These are phyloP conservation scores for Aspergillus sclerotialis DNA, from an alignment of 2,329 filamentous ascomycete species.

Conservation along the genomic window DNA sequence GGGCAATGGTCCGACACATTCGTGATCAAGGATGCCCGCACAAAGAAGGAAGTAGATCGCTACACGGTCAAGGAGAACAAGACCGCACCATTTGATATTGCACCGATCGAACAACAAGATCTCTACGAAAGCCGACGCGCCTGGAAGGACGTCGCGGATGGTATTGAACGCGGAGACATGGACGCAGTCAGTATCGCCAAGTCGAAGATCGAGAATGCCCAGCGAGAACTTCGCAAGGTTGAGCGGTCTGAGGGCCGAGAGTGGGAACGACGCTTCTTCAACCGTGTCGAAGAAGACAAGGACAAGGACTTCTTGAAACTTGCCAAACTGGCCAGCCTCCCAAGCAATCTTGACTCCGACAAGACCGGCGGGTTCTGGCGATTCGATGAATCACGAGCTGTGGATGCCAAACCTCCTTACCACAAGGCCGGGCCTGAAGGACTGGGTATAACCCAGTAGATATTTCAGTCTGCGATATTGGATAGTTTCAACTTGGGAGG, in stretches of 20 bases:
- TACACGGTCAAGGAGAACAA: constrained; percentile 54
- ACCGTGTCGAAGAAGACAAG: constrained; percentile 26
- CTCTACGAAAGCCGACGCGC: constrained; percentile 80
- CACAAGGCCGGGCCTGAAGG: constrained; percentile 33
- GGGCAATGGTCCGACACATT: constrained; percentile 89
- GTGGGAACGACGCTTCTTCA: constrained; percentile 86
- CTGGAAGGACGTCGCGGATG: constrained; percentile 78
- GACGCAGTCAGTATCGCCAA: constrained; percentile 73
- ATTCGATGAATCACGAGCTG: constrained; percentile 53
- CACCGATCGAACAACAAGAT: constrained; percentile 71
- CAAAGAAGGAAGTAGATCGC: constrained; percentile 45
- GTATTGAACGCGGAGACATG: constrained; percentile 76
- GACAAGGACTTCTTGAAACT: constrained; percentile 37
- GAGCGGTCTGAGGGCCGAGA: constrained; percentile 67
- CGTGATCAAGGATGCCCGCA: constrained; percentile 63
- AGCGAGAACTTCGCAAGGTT: constrained; percentile 66
- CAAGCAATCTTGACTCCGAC: constrained; percentile 46
- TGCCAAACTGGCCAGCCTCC: constrained; percentile 33
- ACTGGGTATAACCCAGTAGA: constrained; percentile 25
- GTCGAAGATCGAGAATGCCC: constrained; percentile 80
- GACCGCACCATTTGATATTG: constrained; percentile 63
- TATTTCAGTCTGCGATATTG: neutral
- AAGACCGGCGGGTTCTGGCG: constrained; percentile 67
- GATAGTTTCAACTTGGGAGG: neutral
- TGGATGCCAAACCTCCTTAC: constrained; percentile 36